Evolutionary conservation across 768 basidiomycete species (phyloP).

Genomic region (Podaxis carcinomalis): DNA sequence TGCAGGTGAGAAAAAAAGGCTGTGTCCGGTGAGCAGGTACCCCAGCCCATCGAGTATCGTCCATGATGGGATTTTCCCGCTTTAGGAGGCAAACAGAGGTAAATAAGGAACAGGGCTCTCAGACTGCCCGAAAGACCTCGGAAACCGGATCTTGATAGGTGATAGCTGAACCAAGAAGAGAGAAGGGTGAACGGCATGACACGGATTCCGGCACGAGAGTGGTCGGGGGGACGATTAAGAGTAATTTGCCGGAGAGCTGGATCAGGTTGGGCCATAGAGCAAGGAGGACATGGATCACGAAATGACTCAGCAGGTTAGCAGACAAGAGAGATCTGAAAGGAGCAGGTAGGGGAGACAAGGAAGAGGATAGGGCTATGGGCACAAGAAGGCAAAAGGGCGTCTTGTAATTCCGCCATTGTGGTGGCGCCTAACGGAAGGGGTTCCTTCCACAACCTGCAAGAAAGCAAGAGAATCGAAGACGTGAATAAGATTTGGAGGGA

Average conservation of each 20-base stretch:
- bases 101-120: constrained; percentile 17
- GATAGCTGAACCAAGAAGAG: constrained; percentile 23
- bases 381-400: not conserved
- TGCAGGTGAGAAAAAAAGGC: constrained; percentile 28
- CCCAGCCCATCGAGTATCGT: constrained; percentile 14
- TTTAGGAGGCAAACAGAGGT: not conserved
- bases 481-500: constrained; percentile 5
- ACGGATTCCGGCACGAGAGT: constrained; percentile 25
- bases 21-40: constrained; percentile 20
- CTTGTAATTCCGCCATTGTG: constrained; percentile 16
- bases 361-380: constrained; percentile 1
- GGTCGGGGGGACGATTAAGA: constrained; percentile 15
- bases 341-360: not conserved
- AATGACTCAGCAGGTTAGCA: not conserved
- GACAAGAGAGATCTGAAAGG: not conserved
- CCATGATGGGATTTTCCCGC: constrained; percentile 12
- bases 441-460: not conserved
- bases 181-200: constrained; percentile 22
- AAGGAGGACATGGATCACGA: not conserved
- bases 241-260: constrained; percentile 9
- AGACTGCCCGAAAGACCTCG: constrained; percentile 30
- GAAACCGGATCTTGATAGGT: constrained; percentile 43
- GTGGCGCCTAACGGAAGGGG: constrained; percentile 6
- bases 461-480: not conserved
- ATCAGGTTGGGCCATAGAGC: not conserved